Base-by-base conservation (phyloP, 805 yeast genomes). In the Komagataella ulmi region DNA sequence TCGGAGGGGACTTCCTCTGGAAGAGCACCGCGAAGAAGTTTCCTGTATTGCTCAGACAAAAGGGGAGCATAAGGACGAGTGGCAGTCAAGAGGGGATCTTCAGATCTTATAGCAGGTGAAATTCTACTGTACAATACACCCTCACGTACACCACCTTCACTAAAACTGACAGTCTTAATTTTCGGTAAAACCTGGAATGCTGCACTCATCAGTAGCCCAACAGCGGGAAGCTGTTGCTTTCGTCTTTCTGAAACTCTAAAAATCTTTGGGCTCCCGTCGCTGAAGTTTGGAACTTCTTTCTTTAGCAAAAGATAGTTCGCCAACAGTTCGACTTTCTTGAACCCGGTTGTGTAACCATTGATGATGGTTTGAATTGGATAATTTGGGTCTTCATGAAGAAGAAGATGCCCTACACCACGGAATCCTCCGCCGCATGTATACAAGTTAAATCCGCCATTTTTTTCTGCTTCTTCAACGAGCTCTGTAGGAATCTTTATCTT, bases 71-170 rank as follows among this genome's bases (percentile, higher is more conserved):
- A 84, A 3, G 86, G 87, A 58, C 77, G 67, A 3, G 91, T 78
- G 3, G 88, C 86, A 2, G 84, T 78, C 18, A 80, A 58, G 21
- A 85, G 59, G 4, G 93, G 93, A 57, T 85, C 91, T 58, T 82
- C 83, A 3, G 75, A 65, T 54, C 83, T 74, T 30, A 83, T 71
- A 44, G 72, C 72, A 18, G 73, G 67, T 18, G 88, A 80, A 43
- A 85, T 67, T 58, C 75, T 74, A 6, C 85, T 78, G 60, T 79
- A 85, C 44, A 85, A 59, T 1, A 81, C 80, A 54, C 91, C 91
- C 65, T 85, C 91, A 57, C 91, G 71, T 19, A 84, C 83, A 53
- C 89, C 89, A 56, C 88, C 89, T 62, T 84, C 88, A 52, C 82
- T 75, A 62, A 85, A 85, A 57, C 82, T 79, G 24, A 85, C 74